Percentiles rank a stretch among this genome's conserved stretches.
Conservation (phyloP, 495 filamentous ascomycete species). For the Neurospora sp. region DNA sequence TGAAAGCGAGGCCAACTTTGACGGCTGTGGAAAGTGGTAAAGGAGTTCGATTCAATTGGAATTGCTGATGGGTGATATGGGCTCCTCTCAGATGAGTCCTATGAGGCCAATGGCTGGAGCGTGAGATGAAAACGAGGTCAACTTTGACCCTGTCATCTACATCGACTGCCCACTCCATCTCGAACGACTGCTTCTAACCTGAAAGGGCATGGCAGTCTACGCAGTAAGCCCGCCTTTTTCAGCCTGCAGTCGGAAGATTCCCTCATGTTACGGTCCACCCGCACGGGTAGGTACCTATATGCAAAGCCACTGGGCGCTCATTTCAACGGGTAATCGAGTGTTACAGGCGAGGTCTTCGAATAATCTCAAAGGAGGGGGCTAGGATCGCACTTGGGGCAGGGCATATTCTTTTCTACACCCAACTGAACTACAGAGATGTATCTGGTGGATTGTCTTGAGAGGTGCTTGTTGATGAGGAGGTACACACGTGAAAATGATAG, state of each 20-base stretch:
- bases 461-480: neutral
- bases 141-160: neutral
- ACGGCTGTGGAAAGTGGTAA: neutral
- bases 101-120: neutral
- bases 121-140: neutral
- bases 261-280: neutral
- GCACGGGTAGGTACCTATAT: neutral
- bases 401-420: neutral
- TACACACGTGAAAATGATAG: neutral
- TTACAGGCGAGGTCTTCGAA: neutral
- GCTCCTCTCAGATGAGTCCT: neutral
- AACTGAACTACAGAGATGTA: neutral
- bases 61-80: neutral
- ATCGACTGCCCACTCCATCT: neutral
- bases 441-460: neutral
- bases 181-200: neutral
- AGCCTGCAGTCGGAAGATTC: neutral
- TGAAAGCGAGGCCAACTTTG: neutral
- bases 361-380: neutral
- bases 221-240: neutral
- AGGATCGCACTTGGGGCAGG: neutral
- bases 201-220: neutral
- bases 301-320: neutral
- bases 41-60: neutral
- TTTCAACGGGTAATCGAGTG: neutral